Percentiles rank a stretch among this genome's conserved stretches.
phyloP scores from a whole-genome alignment of 306 rosid genomes.

The Corylus americana region DNA sequence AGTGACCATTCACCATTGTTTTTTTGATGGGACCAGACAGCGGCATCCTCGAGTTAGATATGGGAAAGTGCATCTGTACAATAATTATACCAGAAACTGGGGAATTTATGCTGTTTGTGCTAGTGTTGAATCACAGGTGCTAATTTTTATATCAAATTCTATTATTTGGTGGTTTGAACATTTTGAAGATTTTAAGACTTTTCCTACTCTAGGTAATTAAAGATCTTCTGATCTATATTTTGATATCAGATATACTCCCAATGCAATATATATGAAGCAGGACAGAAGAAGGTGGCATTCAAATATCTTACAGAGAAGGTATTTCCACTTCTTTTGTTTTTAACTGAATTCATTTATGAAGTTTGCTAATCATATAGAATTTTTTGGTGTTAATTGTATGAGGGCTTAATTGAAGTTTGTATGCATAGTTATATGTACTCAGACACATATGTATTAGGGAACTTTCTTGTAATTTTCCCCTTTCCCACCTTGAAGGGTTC shows the following conservation, averaged over 20 bases:
- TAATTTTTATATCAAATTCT: constrained; percentile 13
- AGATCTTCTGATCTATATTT: constrained; percentile 16
- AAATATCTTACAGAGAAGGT: constrained; percentile 88
- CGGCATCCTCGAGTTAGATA: constrained; percentile 94
- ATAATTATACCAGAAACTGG: constrained; percentile 90
- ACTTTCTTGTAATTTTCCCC: neutral
- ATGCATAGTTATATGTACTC: neutral
- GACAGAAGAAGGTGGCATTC: constrained; percentile 85
- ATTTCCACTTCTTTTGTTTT: constrained; percentile 25
- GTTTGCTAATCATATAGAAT: neutral
- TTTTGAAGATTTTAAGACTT: constrained; percentile 9
- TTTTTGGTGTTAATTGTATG: neutral
- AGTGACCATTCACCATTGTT: constrained; percentile 95
- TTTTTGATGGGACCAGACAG: constrained; percentile 88
- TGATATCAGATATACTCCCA: constrained; percentile 76
- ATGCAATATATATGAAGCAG: constrained; percentile 92
- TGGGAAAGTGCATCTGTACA: constrained; percentile 84
- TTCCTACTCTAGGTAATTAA: constrained; percentile 14
- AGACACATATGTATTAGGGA: too few relatives aligned
- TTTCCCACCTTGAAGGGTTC: too few relatives aligned
- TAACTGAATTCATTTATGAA: neutral
- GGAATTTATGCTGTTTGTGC: constrained; percentile 99
- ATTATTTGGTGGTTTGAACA: neutral
- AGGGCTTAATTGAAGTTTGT: constrained; percentile 3
- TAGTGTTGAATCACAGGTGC: constrained; percentile 90